Conservation (phyloP, 805 yeast species). For the Candida silvicultrix region DNA sequence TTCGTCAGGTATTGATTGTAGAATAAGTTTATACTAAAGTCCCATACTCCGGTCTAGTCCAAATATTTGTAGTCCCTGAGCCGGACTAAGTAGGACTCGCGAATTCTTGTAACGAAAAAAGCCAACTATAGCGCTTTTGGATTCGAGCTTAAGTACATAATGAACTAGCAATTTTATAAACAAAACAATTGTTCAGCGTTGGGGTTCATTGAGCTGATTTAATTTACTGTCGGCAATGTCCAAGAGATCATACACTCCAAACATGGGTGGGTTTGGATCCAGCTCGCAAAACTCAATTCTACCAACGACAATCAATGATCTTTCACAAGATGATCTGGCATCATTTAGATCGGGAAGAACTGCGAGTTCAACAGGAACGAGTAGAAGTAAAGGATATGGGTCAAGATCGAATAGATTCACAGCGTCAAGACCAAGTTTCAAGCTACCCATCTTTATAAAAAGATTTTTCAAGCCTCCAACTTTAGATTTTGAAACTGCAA, state of each 20-base stretch:
- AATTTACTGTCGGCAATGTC: no score
- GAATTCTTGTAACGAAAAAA: no score
- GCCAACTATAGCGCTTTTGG: no score
- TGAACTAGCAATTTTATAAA: no score
- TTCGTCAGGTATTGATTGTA: no score
- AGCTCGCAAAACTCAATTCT: conserved; percentile 5
- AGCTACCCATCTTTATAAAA: conserved; percentile 29
- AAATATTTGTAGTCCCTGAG: no score
- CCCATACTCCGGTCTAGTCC: no score
- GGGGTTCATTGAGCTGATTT: no score
- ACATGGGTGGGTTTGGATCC: conserved; percentile 1
- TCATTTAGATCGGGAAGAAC: conserved; percentile 20
- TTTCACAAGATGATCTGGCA: conserved; percentile 14
- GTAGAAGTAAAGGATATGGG: conserved; percentile 5
- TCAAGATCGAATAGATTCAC: conserved; percentile 2
- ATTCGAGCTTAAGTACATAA: no score
- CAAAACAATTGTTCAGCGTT: no score
- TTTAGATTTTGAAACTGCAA: conserved; percentile 85
- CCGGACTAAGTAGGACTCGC: no score
- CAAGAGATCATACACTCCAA: conserved; percentile 8
- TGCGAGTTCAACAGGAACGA: conserved; percentile 4
- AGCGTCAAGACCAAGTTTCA: conserved; percentile 10
- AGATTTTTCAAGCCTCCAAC: conserved; percentile 69
- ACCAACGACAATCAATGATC: conserved; percentile 14
- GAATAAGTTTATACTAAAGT: no score